phyloP scores from a whole-genome alignment of 1,284 basidiomycete genomes.

The Mycosarcoma maydis region DNA sequence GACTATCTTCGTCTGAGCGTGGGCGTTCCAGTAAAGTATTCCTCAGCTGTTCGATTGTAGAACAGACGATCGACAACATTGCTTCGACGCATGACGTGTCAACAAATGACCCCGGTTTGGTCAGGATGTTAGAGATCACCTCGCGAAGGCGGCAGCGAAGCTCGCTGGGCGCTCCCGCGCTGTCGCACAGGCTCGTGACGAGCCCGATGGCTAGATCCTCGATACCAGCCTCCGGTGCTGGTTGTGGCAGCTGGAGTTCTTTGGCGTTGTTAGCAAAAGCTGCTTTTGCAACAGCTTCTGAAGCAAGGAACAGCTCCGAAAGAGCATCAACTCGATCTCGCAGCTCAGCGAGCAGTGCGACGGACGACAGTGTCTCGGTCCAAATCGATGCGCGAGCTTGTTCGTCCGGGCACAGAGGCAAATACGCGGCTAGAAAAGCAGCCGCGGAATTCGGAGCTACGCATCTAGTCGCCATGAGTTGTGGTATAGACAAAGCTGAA shows the following conservation, averaged over 20 bases:
- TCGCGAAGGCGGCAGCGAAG: slow-evolving; percentile 12
- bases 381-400: slow-evolving; percentile 26
- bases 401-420: slow-evolving; percentile 21
- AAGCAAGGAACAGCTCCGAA: slow-evolving; percentile 32
- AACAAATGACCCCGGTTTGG: slow-evolving; percentile 26
- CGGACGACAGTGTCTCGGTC: slow-evolving; percentile 37
- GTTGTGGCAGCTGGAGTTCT: slow-evolving; percentile 12
- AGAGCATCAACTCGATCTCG: slow-evolving; percentile 41
- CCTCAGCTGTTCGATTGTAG: slow-evolving; percentile 43
- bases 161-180: slow-evolving; percentile 8
- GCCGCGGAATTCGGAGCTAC: slow-evolving; percentile 26
- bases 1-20: slow-evolving; percentile 1
- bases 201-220: slow-evolving; percentile 28
- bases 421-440: slow-evolving; percentile 27
- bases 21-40: slow-evolving; percentile 18
- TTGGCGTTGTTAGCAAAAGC: background rate
- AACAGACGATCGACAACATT: slow-evolving; percentile 40
- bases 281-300: slow-evolving; percentile 15
- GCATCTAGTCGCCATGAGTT: slow-evolving; percentile 19
- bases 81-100: slow-evolving; percentile 6
- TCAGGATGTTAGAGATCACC: slow-evolving; percentile 17
- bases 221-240: slow-evolving; percentile 23
- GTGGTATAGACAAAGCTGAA: slow-evolving; percentile 19
- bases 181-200: slow-evolving; percentile 21
- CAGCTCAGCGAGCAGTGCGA: slow-evolving; percentile 18